Conservation (phyloP, 1,139 yeast genomes). For the Blastobotrys serpentis region DNA sequence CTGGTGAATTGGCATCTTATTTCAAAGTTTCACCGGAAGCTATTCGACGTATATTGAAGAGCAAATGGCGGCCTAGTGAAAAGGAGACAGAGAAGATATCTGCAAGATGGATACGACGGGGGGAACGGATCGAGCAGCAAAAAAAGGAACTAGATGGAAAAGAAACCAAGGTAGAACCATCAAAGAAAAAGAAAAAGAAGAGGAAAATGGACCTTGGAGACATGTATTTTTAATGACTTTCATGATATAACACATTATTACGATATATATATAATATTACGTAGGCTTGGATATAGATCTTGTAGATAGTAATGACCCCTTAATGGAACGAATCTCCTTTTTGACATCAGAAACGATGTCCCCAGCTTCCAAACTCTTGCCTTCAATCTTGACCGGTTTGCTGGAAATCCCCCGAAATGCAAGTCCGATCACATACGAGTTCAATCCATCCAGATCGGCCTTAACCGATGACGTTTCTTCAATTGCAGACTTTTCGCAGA, state of each 20-base stretch:
- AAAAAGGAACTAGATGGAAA: constrained; percentile 20
- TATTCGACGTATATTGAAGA: constrained; percentile 70
- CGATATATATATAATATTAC: neutral
- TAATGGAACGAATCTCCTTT: constrained; percentile 38
- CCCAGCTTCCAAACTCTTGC: neutral
- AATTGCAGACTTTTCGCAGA: neutral
- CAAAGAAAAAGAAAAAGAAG: constrained; percentile 29
- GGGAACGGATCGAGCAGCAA: constrained; percentile 33
- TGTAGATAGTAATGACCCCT: constrained; percentile 33
- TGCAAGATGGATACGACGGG: constrained; percentile 53
- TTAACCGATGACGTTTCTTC: constrained; percentile 7
- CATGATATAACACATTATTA: constrained; percentile 2
- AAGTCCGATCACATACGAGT: constrained; percentile 1
- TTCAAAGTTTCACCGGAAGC: constrained; percentile 82
- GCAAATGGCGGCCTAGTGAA: constrained; percentile 70
- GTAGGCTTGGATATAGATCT: constrained; percentile 2
- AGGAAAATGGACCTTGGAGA: constrained; percentile 22
- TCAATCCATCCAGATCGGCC: constrained; percentile 1
- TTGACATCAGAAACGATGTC: constrained; percentile 29
- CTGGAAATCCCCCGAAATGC: constrained; percentile 4
- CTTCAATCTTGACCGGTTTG: constrained; percentile 1
- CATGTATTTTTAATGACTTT: constrained; percentile 13
- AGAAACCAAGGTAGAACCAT: constrained; percentile 26
- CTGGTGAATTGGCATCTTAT: constrained; percentile 59
- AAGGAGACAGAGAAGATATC: constrained; percentile 48